Base-by-base conservation (phyloP, 176 grass and related monocot species). In the Urochloa ruziziensis region DNA sequence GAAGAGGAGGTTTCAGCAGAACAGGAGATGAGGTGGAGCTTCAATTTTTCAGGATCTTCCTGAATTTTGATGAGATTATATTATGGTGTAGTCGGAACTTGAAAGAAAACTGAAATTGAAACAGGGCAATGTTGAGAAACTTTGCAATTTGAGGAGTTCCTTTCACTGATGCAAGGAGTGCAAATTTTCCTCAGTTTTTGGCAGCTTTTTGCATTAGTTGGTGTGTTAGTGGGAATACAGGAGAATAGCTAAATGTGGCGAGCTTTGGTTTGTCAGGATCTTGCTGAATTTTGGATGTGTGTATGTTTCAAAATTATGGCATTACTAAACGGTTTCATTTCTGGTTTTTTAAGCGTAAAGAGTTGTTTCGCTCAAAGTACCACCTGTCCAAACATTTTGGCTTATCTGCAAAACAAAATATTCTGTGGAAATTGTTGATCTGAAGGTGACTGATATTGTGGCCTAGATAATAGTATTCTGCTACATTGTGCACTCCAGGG, bases 21-120 rank as follows among this genome's bases (percentile, higher is more conserved):
- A 62, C 40, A 71, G 35, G 10, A 70, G 2, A 29, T 69, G 16
- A 28, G 10, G 8, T 56, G 0, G 27, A 70, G 65, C 63, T 56
- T 80, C 34, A 29, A 67, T 25, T 16, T 37, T 80, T 80, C 78
- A 80, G 78, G 78, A 68, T 80, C 78, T 80, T 80, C 47, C 78
- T 80, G 78, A 80, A 80, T 28, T 80, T 18, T 2, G 33, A 14
- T 80, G 47, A 23, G 0, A 40, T 27, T 28, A 21, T 54, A 56
- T 75, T 33, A 30, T 67, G 34, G 62, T 63, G 58, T 63, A 62
- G 39, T 21, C 8, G 10, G 33, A 65, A 46, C 46, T 33, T 24
- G 53, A 11, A 23, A 28, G 1, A 16, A 23, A 23, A 2, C 28
- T 73, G 24, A 51, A 49, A 23, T 6, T 73, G 43, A 73, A 16